Percentiles rank a stretch among this genome's conserved stretches.
Conservation (phyloP, 495 filamentous ascomycete species). For the Pseudoneurospora amorphoporcata region DNA sequence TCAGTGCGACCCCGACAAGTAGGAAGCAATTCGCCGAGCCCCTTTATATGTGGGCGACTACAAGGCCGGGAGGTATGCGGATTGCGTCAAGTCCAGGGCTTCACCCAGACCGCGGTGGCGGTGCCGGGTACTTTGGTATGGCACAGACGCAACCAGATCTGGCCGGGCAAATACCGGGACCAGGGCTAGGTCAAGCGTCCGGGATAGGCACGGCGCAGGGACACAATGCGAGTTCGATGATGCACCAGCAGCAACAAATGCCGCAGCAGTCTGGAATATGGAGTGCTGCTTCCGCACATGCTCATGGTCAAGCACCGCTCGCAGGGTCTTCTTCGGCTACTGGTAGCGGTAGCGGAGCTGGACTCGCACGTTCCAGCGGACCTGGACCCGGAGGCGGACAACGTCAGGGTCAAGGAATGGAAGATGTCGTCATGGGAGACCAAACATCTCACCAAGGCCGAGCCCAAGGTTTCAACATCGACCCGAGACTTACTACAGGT, state of each 20-base stretch:
- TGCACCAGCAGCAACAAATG: not conserved
- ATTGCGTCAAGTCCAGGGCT: not conserved
- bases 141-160: not conserved
- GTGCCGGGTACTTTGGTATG: not conserved
- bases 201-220: not conserved
- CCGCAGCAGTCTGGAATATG: not conserved
- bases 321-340: not conserved
- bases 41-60: conserved; percentile 6
- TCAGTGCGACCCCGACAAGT: conserved; percentile 11
- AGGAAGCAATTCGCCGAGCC: conserved; percentile 10
- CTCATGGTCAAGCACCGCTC: not conserved
- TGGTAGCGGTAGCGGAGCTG: not conserved
- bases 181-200: not conserved
- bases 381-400: not conserved
- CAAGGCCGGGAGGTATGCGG: conserved; percentile 9
- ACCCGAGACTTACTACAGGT: not conserved
- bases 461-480: not conserved
- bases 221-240: not conserved
- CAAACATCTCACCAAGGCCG: not conserved
- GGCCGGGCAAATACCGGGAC: not conserved
- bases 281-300: not conserved
- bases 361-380: not conserved
- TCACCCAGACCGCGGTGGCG: not conserved
- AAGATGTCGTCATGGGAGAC: not conserved
- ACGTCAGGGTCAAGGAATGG: not conserved